Percentiles rank a stretch among this genome's conserved stretches.
These are phyloP conservation scores for Ceratorhiza oryzae-sativae DNA, from an alignment of 1,284 basidiomycete genomes.

Conservation along the genomic window DNA sequence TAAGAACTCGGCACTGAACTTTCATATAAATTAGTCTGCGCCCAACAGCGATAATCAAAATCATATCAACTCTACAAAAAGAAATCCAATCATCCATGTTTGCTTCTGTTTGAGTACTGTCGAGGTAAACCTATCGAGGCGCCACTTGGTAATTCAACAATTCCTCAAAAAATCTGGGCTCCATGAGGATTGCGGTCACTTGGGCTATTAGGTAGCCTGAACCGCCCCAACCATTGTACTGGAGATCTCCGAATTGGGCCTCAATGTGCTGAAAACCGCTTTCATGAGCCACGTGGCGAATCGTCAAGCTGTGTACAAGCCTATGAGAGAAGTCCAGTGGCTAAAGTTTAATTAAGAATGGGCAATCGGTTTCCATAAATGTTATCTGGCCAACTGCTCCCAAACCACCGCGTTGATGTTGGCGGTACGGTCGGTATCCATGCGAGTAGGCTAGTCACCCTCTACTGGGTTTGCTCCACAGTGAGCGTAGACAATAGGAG, in stretches of 20 bases:
- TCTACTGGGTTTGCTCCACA: neutral
- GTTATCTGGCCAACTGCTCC: constrained; percentile 41
- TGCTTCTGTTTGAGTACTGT: constrained; percentile 46
- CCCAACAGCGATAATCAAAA: neutral
- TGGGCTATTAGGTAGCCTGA: too few species aligned
- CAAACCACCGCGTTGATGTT: constrained; percentile 51
- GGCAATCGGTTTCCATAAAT: neutral
- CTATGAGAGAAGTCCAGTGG: constrained; percentile 13
- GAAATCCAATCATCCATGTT: constrained; percentile 48
- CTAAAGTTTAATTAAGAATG: neutral
- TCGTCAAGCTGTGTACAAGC: neutral
- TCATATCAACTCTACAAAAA: constrained; percentile 18
- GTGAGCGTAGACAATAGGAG: constrained; percentile 56
- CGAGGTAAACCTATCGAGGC: constrained; percentile 45
- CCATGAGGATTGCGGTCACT: too few species aligned
- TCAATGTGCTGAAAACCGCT: constrained; percentile 49
- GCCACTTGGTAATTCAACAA: constrained; percentile 57
- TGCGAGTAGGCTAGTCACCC: constrained; percentile 50
- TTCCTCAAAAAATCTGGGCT: constrained; percentile 70
- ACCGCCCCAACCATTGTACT: constrained; percentile 60
- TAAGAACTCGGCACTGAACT: constrained; percentile 2
- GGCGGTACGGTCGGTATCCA: constrained; percentile 56
- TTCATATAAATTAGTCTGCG: neutral
- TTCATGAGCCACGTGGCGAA: constrained; percentile 37
- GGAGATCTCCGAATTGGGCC: constrained; percentile 55